Base-by-base conservation (phyloP, 257 asterid genomes). In the Knoxia roxburghii region DNA sequence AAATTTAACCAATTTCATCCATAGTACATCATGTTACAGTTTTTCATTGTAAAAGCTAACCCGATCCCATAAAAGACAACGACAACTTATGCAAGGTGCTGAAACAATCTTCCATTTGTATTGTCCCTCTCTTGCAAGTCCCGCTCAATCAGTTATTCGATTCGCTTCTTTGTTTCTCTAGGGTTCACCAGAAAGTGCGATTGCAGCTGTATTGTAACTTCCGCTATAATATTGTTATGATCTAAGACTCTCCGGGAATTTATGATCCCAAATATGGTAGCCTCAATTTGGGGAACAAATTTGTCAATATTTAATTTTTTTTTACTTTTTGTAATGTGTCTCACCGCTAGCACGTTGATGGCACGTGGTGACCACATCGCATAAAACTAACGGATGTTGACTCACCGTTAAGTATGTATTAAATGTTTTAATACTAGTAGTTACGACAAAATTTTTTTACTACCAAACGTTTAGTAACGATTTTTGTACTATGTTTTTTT, bases 41-140 rank as follows among this genome's bases (percentile, higher is more conserved):
- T n/a, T 48, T 55, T 58, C 78, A 63, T 10, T 14, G 48, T 20
- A n/a, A 33, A n/a, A 46, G 39, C 55, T 46, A 53, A 68, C 66
- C 71, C 63, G 69, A 67, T 24, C 49, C 58, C 30, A 54, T 18
- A 43, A 30, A 50, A 74, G 54, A n/a, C n/a, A n/a, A 55, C 63
- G 54, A 18, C 12, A 57, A 43, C 30, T 85, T 80, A 85, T 43
- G 91, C 90, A 39, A 90, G 91, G 67, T 90, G 87, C 2, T 86
- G 87, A 53, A 87, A 90, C 77, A 84, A 67, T 69, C 79, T 72
- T 63, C 97, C 75, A 79, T 90, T 95, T 2, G 75, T 65, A 70
- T 65, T 76, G 69, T 90, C 97, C 84, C 97, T 83, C 78, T 86
- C 96, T 91, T 87, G 72, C 84, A 90, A 90, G 59, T 90, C 96